Base-by-base conservation (phyloP, 2,329 filamentous ascomycete genomes). In the Metarhizium anisopliae region DNA sequence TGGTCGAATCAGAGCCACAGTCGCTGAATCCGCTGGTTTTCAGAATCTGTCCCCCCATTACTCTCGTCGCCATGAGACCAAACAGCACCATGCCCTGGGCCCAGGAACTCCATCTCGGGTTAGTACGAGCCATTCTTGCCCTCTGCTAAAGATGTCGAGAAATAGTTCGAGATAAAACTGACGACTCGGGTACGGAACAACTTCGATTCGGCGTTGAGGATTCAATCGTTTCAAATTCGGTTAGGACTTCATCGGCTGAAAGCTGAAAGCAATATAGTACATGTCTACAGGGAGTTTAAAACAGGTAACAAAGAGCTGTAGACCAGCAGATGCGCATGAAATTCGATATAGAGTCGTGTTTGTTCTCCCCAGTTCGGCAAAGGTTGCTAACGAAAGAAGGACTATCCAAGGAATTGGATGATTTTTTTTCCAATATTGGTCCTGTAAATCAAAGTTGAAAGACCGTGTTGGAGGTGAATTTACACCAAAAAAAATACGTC, bases 11-110 rank as follows among this genome's bases (percentile, higher is more conserved):
- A 52, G 68, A 66, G 42, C 66, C 68, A 72, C 94, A 97, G 60
- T 85, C 84, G 65, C 78, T 83, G 74, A 94, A 95, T 57, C 91
- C 89, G 59, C 81, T 82, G 29, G 92, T 96, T 67, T 86, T 82
- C 56, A 99, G 81, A 56, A 95, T 77, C 62, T 93, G 84, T 59
- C 74, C 78, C 55, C 82, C 89, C 57, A 87, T 68, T 54, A 80
- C 86, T 57, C 76, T 72, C 51, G 67, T 69, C 16, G 68, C 63
- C 50, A 78, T 66, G 53, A 69, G 66, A 52, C 68, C 65, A 13
- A 61, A 55, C 20, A 74, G 68, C 54, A 70, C 63, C 56, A 72
- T 60, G 53, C 68, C 68, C 55, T 63, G 67, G 35, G 62, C 35
- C 47, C 47, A 30, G 51, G 54, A 59, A 53, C 61, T 67, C 68